Evolutionary conservation across 495 filamentous ascomycete genomes (phyloP), one percentile per base, ranked within the genome.

Genomic region (Aspergillus egyptiacus): DNA sequence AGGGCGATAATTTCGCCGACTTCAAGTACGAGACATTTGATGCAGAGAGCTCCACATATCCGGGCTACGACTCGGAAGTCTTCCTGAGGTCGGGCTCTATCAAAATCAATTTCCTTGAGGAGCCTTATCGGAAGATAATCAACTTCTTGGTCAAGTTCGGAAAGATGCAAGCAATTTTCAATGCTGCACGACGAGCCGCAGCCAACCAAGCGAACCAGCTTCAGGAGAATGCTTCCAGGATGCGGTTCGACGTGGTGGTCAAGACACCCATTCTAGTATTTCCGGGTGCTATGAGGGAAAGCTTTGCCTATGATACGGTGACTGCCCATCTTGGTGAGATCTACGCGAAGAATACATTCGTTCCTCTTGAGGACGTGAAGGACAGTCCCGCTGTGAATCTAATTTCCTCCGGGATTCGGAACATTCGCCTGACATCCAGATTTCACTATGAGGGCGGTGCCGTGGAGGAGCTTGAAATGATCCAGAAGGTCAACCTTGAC

Each of bases 81-180:
- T 89, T 81, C 61, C 68, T 98, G 11, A 80, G 90, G 19, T 89
- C 93, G 23, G 93, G 90, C 5, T 97, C 93, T 0, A 84, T 98
- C 63, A 96, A 93, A 65, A 75, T 98, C 62, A 96, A 96, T 61
- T 97, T 98, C 61, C 64, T 96, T 6, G 89, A 95, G 55, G 93
- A 97, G 62, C 93, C 93, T 4, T 97, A 96, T 71, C 85, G 94
- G 33, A 97, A 97, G 68, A 98, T 98, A 51, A 87, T 97, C 67
- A 87, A 95, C 59, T 98, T 97, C 67, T 73, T 90, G 23, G 87
- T 98, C 58, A 98, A 98, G 56, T 98, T 98, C 59, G 93, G 93
- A 48, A 95, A 95, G 68, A 98, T 98, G 93, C 93, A 97, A 66
- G 90, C 93, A 18, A 90, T 98, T 38, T 97, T 95, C 75, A 97